Evolutionary conservation across 306 rosid genomes (phyloP), one percentile per base, ranked within the genome.

Genomic region (Astragalus membranaceus): DNA sequence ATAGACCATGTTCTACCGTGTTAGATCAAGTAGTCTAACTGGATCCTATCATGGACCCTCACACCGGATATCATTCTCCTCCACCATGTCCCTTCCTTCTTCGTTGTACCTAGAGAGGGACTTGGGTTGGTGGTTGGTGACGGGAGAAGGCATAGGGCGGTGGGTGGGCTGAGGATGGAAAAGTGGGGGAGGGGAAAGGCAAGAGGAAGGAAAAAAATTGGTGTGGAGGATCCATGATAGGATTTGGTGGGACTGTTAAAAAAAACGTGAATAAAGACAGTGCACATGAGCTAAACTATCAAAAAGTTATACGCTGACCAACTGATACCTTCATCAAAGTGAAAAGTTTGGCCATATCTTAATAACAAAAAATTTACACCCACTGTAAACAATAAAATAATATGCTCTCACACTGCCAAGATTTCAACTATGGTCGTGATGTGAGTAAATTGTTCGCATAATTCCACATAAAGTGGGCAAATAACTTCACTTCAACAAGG

Each of bases 261-360:
- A 6, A 8, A 1, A 37, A 6, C 0, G 8, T 6, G 42, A 37
- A 8, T 37, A 37, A 37, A 37, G 42, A 7, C 2, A 10, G 42
- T 6, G 2, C 42, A 37, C 42, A 64, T 49, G 23, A 10, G 23
- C 23, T 17, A 66, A 30, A 50, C 20, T 44, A 4, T 61, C 52
- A 36, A 60, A 37, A 65, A 67, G 11, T 30, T 57, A 56, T 11
- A 48, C 12, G 65, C 8, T 12, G 58, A 33, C 55, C 20, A 78
- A 39, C 69, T 64, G 57, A 48, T 41, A 71, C 26, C 67, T 35
- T 63, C 66, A 43, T 37, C 69, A 44, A 63, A 54, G 37, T 53
- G 52, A 36, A 39, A 36, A 15, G 39, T 20, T 8, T 0, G 4
- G 13, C 7, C 26, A 16, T 42, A 49, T 32, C 23, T 17, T 13